Conservation (phyloP, 352 stramenopile genomes). For the Phytophthora pini region DNA sequence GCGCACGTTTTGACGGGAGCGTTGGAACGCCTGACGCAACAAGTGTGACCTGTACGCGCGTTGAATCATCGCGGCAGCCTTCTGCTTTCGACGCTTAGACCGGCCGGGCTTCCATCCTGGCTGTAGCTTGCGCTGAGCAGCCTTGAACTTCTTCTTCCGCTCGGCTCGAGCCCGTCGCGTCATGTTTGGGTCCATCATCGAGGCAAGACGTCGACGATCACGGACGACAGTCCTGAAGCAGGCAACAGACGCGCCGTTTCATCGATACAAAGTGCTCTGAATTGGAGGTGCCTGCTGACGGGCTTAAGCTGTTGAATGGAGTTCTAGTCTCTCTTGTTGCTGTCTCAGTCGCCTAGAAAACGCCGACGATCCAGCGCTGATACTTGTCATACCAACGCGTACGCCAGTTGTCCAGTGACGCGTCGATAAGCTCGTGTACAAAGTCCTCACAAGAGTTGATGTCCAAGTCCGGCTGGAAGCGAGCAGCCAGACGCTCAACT, state of each 20-base stretch:
- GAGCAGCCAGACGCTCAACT: conserved; percentile 88
- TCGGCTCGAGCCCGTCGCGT: conserved; percentile 21
- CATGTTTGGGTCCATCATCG: conserved; percentile 29
- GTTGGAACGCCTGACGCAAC: conserved; percentile 62
- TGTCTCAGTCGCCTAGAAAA: conserved; percentile 64
- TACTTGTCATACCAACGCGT: conserved; percentile 98
- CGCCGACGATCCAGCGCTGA: conserved; percentile 92
- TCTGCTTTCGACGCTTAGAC: conserved; percentile 45
- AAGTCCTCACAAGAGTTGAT: conserved; percentile 95
- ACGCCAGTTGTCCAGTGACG: conserved; percentile 96
- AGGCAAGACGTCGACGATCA: conserved; percentile 10
- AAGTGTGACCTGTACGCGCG: conserved; percentile 65
- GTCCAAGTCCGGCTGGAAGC: conserved; percentile 95
- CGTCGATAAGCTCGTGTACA: conserved; percentile 96
- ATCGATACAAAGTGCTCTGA: conserved; percentile 40
- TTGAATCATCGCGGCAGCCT: conserved; percentile 79
- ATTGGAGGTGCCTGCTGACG: conserved; percentile 29
- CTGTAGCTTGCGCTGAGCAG: conserved; percentile 56
- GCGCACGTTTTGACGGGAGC: conserved; percentile 44
- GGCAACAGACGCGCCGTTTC: conserved; percentile 45
- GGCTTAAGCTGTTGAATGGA: conserved; percentile 31
- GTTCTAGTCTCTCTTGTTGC: conserved; percentile 15
- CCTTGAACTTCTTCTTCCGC: conserved; percentile 45
- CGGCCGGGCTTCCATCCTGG: conserved; percentile 53
- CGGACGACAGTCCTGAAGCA: conserved; percentile 22